Evolutionary conservation across 1,284 basidiomycete genomes (phyloP).

Genomic region (Marasmius sp.): DNA sequence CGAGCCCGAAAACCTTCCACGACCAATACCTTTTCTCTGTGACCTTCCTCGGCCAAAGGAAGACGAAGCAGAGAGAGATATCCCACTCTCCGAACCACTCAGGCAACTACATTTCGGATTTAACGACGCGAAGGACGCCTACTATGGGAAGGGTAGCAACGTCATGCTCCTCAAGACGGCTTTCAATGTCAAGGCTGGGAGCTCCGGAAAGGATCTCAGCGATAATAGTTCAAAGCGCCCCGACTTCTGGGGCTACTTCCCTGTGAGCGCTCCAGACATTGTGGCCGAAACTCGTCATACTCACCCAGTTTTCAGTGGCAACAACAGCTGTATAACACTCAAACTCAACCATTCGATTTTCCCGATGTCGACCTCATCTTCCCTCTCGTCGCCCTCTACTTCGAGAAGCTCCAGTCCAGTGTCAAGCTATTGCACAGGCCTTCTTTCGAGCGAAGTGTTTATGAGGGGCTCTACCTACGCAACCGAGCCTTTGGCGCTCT

Average conservation of each 20-base stretch:
- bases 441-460: conserved; percentile 43
- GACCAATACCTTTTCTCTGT: not conserved
- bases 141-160: conserved; percentile 8
- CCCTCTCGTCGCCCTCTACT: conserved; percentile 47
- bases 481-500: conserved; percentile 45
- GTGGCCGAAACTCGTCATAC: not conserved
- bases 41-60: not conserved
- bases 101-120: not conserved
- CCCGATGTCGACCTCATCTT: conserved; percentile 37
- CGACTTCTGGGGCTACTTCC: conserved; percentile 4
- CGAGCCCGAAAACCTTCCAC: not conserved
- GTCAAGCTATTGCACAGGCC: conserved; percentile 47
- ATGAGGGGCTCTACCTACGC: conserved; percentile 34
- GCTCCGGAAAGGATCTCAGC: not conserved
- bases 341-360: conserved; percentile 19
- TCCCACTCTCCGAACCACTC: not conserved
- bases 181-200: conserved; percentile 3
- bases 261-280: not conserved
- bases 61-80: not conserved
- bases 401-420: conserved; percentile 37
- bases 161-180: conserved; percentile 8
- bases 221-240: not conserved
- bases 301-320: conserved; percentile 2
- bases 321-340: not conserved
- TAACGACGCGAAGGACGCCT: not conserved